phyloP scores from a whole-genome alignment of 192 early-diverging fungal genomes.

The Coemansia sp. region DNA sequence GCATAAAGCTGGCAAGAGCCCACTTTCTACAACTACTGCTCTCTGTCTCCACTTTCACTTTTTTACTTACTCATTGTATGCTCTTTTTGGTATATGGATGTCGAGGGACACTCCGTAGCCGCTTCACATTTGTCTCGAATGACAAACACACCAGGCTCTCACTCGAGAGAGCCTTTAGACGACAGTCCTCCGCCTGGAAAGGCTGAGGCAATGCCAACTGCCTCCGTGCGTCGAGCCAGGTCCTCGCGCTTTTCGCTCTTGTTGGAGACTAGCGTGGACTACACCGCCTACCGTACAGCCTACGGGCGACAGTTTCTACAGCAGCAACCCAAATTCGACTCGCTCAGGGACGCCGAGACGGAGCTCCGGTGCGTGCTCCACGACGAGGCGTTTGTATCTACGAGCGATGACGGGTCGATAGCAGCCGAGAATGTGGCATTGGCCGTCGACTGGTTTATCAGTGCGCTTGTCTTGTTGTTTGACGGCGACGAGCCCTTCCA shows the following conservation, averaged over 20 bases:
- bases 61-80: slow-evolving; percentile 2
- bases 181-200: neutral
- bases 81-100: neutral
- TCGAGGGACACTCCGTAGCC: slow-evolving; percentile 11
- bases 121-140: slow-evolving; percentile 11
- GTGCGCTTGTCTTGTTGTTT: slow-evolving; percentile 44
- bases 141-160: slow-evolving; percentile 3
- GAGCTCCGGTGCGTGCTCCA: slow-evolving; percentile 48
- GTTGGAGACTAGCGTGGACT: slow-evolving; percentile 49
- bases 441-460: slow-evolving; percentile 51
- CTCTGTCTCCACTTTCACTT: neutral
- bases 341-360: slow-evolving; percentile 40
- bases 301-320: slow-evolving; percentile 31
- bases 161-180: neutral
- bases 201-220: neutral
- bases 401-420: slow-evolving; percentile 11
- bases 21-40: neutral
- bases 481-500: slow-evolving; percentile 51
- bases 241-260: slow-evolving; percentile 52
- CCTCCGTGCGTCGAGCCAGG: slow-evolving; percentile 18
- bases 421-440: slow-evolving; percentile 51
- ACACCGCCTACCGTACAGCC: slow-evolving; percentile 37
- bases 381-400: slow-evolving; percentile 33
- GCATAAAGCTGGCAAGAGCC: neutral
- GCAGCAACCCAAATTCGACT: slow-evolving; percentile 49